Base-by-base conservation (phyloP, 495 filamentous ascomycete genomes). In the Chaetomidium leptoderma region DNA sequence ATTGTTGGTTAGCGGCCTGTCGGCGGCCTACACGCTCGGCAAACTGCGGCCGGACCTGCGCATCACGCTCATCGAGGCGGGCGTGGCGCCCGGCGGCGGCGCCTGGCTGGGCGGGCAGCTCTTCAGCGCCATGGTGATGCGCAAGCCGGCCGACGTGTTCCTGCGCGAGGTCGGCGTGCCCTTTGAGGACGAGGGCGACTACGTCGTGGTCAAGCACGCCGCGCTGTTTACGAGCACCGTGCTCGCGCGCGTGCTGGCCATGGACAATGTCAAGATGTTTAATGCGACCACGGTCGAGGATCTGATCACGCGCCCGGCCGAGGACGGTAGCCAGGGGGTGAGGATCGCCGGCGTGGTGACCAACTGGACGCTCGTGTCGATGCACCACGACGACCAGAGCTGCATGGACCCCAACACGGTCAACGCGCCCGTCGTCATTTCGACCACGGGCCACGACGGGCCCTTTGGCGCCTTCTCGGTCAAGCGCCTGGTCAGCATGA, bases 321-420 rank as follows among this genome's bases (percentile, higher is more conserved):
- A 70, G 9, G 62, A 73, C 9, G 79, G 79, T 32, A 72, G 69
- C 4, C 58, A 43, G 9, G 57, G 49, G 2, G 67, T 91, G 40
- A 83, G 85, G 48, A 83, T 96, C 60, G 89, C 90, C 11, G 91
- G 91, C 66, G 91, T 93, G 4, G 91, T 96, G 60, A 91, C 88
- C 55, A 96, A 96, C 81, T 96, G 91, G 91, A 93, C 91, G 0
- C 80, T 96, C 21, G 90, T 95, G 51, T 81, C 83, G 56, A 88
- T 93, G 78, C 89, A 96, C 73, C 91, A 95, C 70, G 67, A 66
- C 26, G 89, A 92, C 74, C 90, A 93, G 76, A 86, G 81, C 58
- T 93, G 90, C 85, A 95, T 93, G 89, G 91, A 96, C 71, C 91
- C 91, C 60, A 96, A 91, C 80, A 95, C 90, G 69, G 91, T 96